Percentiles rank a stretch among this genome's conserved stretches.
phyloP scores from a whole-genome alignment of 176 grass and related monocot species.

The sorghum (Sorghum bicolor) region Sorghum_bicolor_NCBIv3 NC_012871.2:69405501-69406000 shows the following conservation, averaged over 20 bases:
- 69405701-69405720: too few relatives aligned
- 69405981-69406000: background rate
- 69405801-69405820: slow-evolving; percentile 51
- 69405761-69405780: slow-evolving; percentile 56
- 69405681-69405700: background rate
- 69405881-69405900: slow-evolving; percentile 61
- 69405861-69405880: slow-evolving; percentile 68
- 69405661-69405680: background rate
- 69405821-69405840: slow-evolving; percentile 70
- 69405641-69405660: background rate
- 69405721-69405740: too few relatives aligned
- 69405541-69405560: slow-evolving; percentile 50
- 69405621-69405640: background rate
- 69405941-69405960: background rate
- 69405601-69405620: slow-evolving; percentile 33
- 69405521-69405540: background rate
- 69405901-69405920: slow-evolving; percentile 48
- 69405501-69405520: background rate
- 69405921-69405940: slow-evolving; percentile 43
- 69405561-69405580: slow-evolving; percentile 45
- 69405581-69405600: slow-evolving; percentile 41
- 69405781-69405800: slow-evolving; percentile 51
- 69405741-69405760: too few relatives aligned
- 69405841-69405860: slow-evolving; percentile 62
- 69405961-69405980: background rate